A percentile compares a stretch with the other conserved stretches of the same genome.
These are phyloP conservation scores for Neopestalotiopsis clavispora DNA, from an alignment of 2,329 filamentous ascomycete species.

Conservation along the genomic window DNA sequence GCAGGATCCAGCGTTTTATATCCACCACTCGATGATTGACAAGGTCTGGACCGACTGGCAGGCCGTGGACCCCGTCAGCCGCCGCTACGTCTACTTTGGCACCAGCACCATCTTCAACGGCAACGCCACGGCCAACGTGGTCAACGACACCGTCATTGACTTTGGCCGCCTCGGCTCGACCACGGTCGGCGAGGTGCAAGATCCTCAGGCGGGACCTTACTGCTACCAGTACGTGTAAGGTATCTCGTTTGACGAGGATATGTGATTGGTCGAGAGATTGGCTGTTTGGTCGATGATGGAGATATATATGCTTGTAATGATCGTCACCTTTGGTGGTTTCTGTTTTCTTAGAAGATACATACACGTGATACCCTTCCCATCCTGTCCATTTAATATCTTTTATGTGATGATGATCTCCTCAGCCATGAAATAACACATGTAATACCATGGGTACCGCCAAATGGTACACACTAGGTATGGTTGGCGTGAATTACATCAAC, in stretches of 20 bases:
- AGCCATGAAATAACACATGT: too few species aligned
- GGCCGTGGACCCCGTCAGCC: not conserved
- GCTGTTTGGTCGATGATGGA: not conserved
- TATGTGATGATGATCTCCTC: not conserved
- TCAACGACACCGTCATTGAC: conserved; percentile 2
- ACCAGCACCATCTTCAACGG: conserved; percentile 13
- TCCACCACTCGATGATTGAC: conserved; percentile 26
- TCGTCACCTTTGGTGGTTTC: not conserved
- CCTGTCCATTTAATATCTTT: not conserved
- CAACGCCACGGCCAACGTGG: not conserved
- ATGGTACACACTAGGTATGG: too few species aligned
- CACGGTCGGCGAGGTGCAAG: conserved; percentile 1
- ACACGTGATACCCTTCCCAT: not conserved
- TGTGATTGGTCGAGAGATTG: not conserved
- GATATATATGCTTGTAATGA: not conserved
- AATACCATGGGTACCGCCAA: too few species aligned
- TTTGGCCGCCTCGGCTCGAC: not conserved
- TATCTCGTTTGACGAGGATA: not conserved
- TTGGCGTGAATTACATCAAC: too few species aligned
- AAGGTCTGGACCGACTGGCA: conserved; percentile 19
- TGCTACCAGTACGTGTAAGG: conserved; percentile 8
- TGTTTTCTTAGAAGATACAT: not conserved
- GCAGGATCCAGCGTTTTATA: conserved; percentile 23
- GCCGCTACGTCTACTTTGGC: conserved; percentile 2
- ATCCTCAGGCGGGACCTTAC: not conserved